Percentiles rank a stretch among this genome's conserved stretches.
These are phyloP conservation scores for Penicillium canariense DNA, from an alignment of 495 filamentous ascomycete genomes.

Conservation along the genomic window DNA sequence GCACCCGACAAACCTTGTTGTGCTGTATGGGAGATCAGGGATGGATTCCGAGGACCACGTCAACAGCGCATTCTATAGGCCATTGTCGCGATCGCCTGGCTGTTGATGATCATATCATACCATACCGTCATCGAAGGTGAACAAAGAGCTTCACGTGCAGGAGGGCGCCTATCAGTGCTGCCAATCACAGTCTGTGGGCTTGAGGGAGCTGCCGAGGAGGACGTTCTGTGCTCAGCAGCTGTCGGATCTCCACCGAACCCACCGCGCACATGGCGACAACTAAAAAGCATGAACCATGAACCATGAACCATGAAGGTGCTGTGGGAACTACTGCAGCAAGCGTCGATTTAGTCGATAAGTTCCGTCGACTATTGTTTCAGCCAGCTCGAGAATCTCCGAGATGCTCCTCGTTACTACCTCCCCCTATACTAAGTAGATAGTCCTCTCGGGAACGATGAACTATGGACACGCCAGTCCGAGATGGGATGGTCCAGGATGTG, in stretches of 20 bases:
- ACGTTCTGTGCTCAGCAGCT: background rate
- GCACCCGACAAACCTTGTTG: constrained; percentile 3
- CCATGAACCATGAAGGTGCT: too few species aligned
- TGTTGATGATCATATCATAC: background rate
- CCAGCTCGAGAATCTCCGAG: constrained; percentile 12
- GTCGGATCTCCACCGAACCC: background rate
- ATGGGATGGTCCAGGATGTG: background rate
- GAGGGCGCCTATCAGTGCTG: constrained; percentile 17
- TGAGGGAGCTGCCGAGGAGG: background rate
- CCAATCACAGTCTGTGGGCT: constrained; percentile 13
- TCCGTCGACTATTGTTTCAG: constrained; percentile 14
- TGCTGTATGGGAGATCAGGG: background rate
- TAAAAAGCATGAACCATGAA: background rate
- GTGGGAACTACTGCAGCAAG: background rate
- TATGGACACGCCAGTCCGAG: background rate
- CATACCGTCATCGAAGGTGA: background rate
- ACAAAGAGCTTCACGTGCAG: constrained; percentile 21
- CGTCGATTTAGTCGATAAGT: background rate
- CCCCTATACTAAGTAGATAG: background rate
- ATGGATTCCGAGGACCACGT: background rate
- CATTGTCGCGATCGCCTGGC: background rate
- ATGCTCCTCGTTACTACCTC: too few species aligned
- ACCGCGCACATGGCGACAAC: constrained; percentile 1
- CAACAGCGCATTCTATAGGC: background rate
- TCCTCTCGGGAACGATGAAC: background rate